Percentiles rank a stretch among this genome's conserved stretches.
phyloP scores from a whole-genome alignment of 176 grass and related monocot genomes.

The Calamus simplicifolius region DNA sequence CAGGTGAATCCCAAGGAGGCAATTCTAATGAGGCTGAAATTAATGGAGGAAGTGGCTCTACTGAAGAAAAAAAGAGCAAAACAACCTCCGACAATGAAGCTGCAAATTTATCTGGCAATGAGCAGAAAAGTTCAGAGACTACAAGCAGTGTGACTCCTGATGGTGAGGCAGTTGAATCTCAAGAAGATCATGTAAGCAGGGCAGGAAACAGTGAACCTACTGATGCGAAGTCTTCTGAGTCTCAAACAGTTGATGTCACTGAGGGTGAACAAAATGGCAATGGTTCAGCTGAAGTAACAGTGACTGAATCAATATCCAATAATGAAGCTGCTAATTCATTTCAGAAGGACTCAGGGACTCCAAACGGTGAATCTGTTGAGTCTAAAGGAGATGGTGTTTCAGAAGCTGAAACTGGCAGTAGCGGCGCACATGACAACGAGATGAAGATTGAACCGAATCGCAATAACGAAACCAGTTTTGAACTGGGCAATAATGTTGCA shows the following conservation, averaged over 20 bases:
- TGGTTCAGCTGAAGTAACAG: slow-evolving; percentile 29
- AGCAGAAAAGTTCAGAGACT: slow-evolving; percentile 2
- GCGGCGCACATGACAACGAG: slow-evolving; percentile 20
- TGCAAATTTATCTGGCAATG: slow-evolving; percentile 20
- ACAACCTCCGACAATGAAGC: slow-evolving; percentile 17
- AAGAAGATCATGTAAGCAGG: not conserved
- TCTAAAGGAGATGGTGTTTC: slow-evolving; percentile 16
- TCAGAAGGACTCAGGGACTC: not conserved
- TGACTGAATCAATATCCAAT: slow-evolving; percentile 12
- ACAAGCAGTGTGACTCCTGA: slow-evolving; percentile 10
- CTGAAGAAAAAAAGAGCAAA: slow-evolving; percentile 27
- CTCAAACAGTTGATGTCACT: no score
- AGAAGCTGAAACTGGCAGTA: slow-evolving; percentile 14
- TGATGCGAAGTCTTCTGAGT: no score
- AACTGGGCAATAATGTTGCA: not conserved
- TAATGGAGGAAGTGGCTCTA: slow-evolving; percentile 17
- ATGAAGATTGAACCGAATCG: slow-evolving; percentile 1
- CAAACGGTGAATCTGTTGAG: slow-evolving; percentile 20
- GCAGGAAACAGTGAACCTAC: no score
- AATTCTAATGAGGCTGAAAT: slow-evolving; percentile 4
- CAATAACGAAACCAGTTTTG: not conserved
- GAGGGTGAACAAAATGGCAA: slow-evolving; percentile 14
- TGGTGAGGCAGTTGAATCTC: slow-evolving; percentile 19
- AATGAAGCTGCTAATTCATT: slow-evolving; percentile 20
- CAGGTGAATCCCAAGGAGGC: slow-evolving; percentile 18